Base-by-base conservation (phyloP, 768 basidiomycete species). In the Filobasidium wieringae region DNA sequence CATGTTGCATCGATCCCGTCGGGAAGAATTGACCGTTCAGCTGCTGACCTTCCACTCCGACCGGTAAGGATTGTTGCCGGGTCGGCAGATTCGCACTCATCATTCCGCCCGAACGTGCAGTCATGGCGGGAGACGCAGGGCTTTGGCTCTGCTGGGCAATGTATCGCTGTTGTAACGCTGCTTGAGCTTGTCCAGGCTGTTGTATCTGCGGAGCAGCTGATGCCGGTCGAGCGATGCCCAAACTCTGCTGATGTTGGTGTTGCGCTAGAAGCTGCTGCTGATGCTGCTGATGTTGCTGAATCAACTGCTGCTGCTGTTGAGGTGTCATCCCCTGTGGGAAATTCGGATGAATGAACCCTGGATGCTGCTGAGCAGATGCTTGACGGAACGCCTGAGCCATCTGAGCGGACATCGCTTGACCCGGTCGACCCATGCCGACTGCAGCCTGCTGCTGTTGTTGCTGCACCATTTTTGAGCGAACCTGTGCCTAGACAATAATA, bases 401-500 rank as follows among this genome's bases (percentile, higher is more conserved):
- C 17, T 63, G 53, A 0, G 45, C 51, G 30, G 51, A 27, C 40
- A 55, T 62, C 22, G 45, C 32, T 31, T 53, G 47, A 51, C 36
- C 57, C 49, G 37, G 49, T 32, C 41, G 58, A 55, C 58, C 54
- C 62, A 51, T 40, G 11, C 41, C 53, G 45, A 52, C 39, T 7
- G 60, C 56, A 52, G 32, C 57, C 43, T 58, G 57, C 24, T 47
- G 43, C 39, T 55, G 54, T 30, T 60, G 60, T n/a, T 61, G 57
- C 32, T 62, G 63, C 26, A 34, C 24, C 14, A 56, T 45, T 29
- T 57, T 60, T 22, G 58, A 59, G 27, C 70, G 66, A 12, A 63
- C 64, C 63, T 71, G 69, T 3, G 67, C 66, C 68, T 72, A 52
- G 26, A 51, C 1, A 34, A 55, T 26, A 51, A 55, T 36, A 50